Evolutionary conservation across 2,329 filamentous ascomycete species (phyloP).

Genomic region (Tolypocladium tundrense): DNA sequence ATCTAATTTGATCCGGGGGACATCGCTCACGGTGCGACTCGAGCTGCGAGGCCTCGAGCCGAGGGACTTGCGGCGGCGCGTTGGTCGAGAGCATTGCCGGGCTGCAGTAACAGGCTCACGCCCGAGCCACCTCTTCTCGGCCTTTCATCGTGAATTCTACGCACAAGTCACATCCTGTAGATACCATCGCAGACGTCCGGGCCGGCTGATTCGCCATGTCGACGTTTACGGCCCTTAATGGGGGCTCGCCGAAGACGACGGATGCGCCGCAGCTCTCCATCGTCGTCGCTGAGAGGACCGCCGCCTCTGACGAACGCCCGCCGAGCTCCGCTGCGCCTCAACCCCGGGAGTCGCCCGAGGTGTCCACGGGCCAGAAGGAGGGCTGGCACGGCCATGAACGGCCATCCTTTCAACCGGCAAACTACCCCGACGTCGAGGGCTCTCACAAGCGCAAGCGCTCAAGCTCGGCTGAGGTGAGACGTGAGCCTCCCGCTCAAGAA

Average conservation of each 20-base stretch:
- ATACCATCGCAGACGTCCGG: neutral
- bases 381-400: conserved; percentile 34
- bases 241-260: conserved; percentile 33
- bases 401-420: conserved; percentile 26
- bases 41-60: neutral
- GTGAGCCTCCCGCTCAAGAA: conserved; percentile 23
- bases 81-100: neutral
- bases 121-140: neutral
- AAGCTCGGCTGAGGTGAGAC: conserved; percentile 42
- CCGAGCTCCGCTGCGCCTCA: conserved; percentile 11
- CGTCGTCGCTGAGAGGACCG: conserved; percentile 17
- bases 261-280: conserved; percentile 22
- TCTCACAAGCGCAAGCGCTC: conserved; percentile 63
- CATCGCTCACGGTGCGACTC: neutral
- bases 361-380: conserved; percentile 22
- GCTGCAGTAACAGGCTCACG: neutral
- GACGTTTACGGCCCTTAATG: conserved; percentile 42
- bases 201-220: conserved; percentile 27
- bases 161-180: neutral
- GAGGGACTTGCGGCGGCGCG: neutral
- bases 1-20: neutral
- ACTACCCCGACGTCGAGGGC: conserved; percentile 34
- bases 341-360: conserved; percentile 13
- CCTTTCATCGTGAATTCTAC: neutral
- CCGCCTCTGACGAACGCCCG: conserved; percentile 22